Conservation (phyloP, 2,329 filamentous ascomycete genomes). For the Salinomyces thailandicus region DNA sequence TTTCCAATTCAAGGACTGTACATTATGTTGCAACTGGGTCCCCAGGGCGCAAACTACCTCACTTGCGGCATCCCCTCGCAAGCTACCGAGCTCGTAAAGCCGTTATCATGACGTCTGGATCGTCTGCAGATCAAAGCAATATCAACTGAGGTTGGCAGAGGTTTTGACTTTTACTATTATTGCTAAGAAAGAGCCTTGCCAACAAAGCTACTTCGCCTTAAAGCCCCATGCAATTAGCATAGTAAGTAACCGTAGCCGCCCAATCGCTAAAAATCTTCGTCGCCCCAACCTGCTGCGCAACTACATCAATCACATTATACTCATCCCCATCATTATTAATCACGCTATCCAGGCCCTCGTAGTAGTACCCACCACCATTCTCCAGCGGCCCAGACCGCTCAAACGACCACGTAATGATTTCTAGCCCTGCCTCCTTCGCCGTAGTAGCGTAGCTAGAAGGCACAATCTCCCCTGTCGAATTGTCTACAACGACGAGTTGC, state of each 20-base stretch:
- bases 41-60: too few relatives aligned
- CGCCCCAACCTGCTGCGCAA: conserved; percentile 51
- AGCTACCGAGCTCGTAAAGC: too few relatives aligned
- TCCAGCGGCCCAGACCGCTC: conserved; percentile 54
- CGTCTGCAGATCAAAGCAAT: too few relatives aligned
- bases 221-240: conserved; percentile 59
- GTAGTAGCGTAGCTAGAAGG: conserved; percentile 52
- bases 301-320: conserved; percentile 54
- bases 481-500: conserved; percentile 46
- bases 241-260: conserved; percentile 58
- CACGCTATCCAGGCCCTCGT: conserved; percentile 40
- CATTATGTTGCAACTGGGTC: too few relatives aligned
- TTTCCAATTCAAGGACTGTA: too few relatives aligned
- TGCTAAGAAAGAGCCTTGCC: too few relatives aligned
- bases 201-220: neutral
- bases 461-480: conserved; percentile 44
- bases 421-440: conserved; percentile 51
- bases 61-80: too few relatives aligned
- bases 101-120: too few relatives aligned
- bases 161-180: too few relatives aligned
- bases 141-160: too few relatives aligned
- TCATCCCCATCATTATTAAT: conserved; percentile 56
- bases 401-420: conserved; percentile 58
- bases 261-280: conserved; percentile 58
- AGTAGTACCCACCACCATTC: conserved; percentile 47